Evolutionary conservation across 345 rosid species (phyloP).

Genomic region (Garcia nutans): DNA sequence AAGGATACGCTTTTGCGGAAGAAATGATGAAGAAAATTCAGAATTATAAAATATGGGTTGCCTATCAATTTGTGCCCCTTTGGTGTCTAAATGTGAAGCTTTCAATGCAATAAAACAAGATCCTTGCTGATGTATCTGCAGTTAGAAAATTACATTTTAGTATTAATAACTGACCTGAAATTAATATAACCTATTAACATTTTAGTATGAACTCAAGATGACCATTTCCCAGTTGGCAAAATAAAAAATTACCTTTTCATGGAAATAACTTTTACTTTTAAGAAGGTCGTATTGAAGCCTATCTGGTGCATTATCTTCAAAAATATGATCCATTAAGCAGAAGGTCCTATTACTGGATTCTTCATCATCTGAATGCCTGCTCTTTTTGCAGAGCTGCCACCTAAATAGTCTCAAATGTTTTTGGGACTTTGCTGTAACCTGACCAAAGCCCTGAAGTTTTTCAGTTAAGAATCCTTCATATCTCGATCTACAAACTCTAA

Average conservation of each 20-base stretch:
- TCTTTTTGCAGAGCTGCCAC: slow-evolving; percentile 40
- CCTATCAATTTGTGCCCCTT: slow-evolving; percentile 39
- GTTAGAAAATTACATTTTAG: no score
- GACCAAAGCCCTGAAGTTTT: slow-evolving; percentile 14
- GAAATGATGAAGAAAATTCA: slow-evolving; percentile 39
- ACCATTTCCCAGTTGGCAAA: neutral
- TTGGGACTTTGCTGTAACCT: slow-evolving; percentile 13
- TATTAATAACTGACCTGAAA: neutral
- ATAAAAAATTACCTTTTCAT: slow-evolving; percentile 27
- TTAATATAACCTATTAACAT: neutral
- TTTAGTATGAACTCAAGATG: neutral
- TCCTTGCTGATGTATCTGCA: slow-evolving; percentile 45
- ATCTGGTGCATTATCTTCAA: slow-evolving; percentile 2
- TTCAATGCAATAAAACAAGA: slow-evolving; percentile 39
- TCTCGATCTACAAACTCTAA: slow-evolving; percentile 11
- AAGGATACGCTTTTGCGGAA: slow-evolving; percentile 75
- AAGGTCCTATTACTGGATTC: slow-evolving; percentile 11
- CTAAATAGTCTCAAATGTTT: slow-evolving; percentile 36
- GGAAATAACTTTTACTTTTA: slow-evolving; percentile 13
- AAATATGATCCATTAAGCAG: neutral
- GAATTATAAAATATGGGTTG: slow-evolving; percentile 43
- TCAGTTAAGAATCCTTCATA: slow-evolving; percentile 9
- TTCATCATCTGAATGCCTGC: slow-evolving; percentile 18
- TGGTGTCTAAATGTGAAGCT: slow-evolving; percentile 30
- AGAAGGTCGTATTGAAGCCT: slow-evolving; percentile 10